These are phyloP conservation scores for Geotrichum bryndzae DNA, from an alignment of 1,139 yeast genomes.

Conservation along the genomic window DNA sequence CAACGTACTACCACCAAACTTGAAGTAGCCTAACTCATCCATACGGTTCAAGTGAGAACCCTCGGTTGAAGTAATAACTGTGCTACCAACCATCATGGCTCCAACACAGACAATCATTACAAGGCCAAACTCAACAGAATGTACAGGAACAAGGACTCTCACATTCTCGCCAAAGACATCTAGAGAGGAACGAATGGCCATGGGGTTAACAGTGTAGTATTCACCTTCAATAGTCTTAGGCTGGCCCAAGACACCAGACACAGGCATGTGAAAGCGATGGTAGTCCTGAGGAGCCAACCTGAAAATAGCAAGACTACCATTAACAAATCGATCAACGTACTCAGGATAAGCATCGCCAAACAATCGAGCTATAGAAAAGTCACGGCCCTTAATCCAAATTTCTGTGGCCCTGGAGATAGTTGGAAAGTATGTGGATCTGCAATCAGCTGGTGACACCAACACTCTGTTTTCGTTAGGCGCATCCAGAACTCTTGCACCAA, in stretches of 20 bases:
- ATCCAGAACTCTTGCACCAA: constrained; percentile 66
- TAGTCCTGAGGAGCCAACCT: constrained; percentile 96
- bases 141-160: constrained; percentile 68
- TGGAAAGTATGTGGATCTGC: constrained; percentile 69
- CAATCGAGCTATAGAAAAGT: constrained; percentile 62
- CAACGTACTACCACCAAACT: constrained; percentile 92
- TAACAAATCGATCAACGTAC: constrained; percentile 43
- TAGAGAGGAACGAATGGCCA: constrained; percentile 82
- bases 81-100: constrained; percentile 98
- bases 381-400: constrained; percentile 86
- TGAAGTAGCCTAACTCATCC: constrained; percentile 88
- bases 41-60: constrained; percentile 59
- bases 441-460: constrained; percentile 81
- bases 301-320: constrained; percentile 69
- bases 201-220: constrained; percentile 93
- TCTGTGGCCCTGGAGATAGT: constrained; percentile 59
- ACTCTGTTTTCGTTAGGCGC: constrained; percentile 45
- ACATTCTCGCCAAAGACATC: constrained; percentile 94
- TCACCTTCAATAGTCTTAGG: constrained; percentile 75
- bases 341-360: constrained; percentile 53
- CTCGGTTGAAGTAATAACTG: constrained; percentile 59
- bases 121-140: constrained; percentile 66
- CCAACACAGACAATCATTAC: constrained; percentile 82
- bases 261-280: constrained; percentile 88
- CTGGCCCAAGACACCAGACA: constrained; percentile 62